Conservation (phyloP, 495 filamentous ascomycete genomes). For the Tuber aestivum region DNA sequence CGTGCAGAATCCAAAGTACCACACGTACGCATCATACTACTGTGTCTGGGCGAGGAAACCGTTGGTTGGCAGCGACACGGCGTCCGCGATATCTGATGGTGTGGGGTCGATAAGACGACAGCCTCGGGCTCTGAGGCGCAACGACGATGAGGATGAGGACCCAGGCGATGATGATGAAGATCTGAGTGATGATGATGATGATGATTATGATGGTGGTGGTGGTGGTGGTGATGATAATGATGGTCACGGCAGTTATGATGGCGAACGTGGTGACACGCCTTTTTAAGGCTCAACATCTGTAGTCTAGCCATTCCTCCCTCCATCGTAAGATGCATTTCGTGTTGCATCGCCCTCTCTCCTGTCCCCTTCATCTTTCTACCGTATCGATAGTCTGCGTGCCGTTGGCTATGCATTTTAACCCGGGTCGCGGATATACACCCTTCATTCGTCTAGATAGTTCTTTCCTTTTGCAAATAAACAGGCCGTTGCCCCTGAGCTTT, state of each 20-base stretch:
- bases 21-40: constrained; percentile 4
- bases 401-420: too few relatives aligned
- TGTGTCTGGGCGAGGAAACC: constrained; percentile 22
- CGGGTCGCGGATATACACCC: too few relatives aligned
- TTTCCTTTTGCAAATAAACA: too few relatives aligned
- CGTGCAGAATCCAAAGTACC: constrained; percentile 2
- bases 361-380: too few relatives aligned
- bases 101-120: neutral
- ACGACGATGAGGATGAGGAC: neutral
- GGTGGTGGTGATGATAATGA: neutral
- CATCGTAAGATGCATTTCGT: too few relatives aligned
- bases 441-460: too few relatives aligned
- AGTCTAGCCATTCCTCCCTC: too few relatives aligned
- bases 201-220: neutral
- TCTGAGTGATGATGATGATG: neutral
- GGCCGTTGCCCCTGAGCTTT: too few relatives aligned
- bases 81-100: neutral
- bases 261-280: too few relatives aligned
- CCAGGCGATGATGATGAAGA: neutral
- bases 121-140: neutral
- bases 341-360: too few relatives aligned
- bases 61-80: neutral
- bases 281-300: too few relatives aligned
- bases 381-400: too few relatives aligned
- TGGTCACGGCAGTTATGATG: neutral